Evolutionary conservation across 495 filamentous ascomycete genomes (phyloP).

Genomic region (Chaetomidium leptoderma): DNA sequence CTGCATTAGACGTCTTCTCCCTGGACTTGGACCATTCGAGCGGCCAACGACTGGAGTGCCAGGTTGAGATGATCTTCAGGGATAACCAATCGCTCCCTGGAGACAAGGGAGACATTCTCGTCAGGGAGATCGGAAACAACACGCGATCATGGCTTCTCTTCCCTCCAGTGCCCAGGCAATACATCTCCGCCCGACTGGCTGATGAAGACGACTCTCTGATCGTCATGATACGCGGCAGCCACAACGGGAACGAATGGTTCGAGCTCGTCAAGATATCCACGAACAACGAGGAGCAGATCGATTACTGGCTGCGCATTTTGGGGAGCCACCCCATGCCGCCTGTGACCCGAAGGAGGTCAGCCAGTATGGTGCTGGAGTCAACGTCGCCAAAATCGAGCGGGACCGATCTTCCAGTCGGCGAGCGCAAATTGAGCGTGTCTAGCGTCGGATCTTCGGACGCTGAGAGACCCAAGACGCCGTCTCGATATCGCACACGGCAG

Average conservation of each 20-base stretch:
- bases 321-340: slow-evolving; percentile 75
- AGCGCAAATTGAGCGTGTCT: slow-evolving; percentile 42
- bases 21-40: slow-evolving; percentile 82
- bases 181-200: slow-evolving; percentile 75
- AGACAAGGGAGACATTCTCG: slow-evolving; percentile 73
- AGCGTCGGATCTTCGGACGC: background rate
- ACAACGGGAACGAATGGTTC: slow-evolving; percentile 64
- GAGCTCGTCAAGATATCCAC: slow-evolving; percentile 71
- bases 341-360: slow-evolving; percentile 34
- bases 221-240: slow-evolving; percentile 73
- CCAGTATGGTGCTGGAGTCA: slow-evolving; percentile 27
- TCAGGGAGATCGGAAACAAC: slow-evolving; percentile 76
- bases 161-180: slow-evolving; percentile 65
- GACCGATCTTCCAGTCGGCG: slow-evolving; percentile 71
- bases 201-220: slow-evolving; percentile 67
- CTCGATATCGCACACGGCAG: slow-evolving; percentile 23
- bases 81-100: slow-evolving; percentile 58
- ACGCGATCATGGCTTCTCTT: slow-evolving; percentile 82
- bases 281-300: slow-evolving; percentile 66
- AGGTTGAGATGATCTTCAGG: slow-evolving; percentile 80
- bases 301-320: slow-evolving; percentile 84
- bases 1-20: slow-evolving; percentile 83
- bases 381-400: slow-evolving; percentile 51
- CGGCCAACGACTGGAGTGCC: slow-evolving; percentile 82
- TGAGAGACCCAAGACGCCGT: slow-evolving; percentile 28